Evolutionary conservation across 2,329 filamentous ascomycete species (phyloP).

Genomic region (Shiraia bambusicola): DNA sequence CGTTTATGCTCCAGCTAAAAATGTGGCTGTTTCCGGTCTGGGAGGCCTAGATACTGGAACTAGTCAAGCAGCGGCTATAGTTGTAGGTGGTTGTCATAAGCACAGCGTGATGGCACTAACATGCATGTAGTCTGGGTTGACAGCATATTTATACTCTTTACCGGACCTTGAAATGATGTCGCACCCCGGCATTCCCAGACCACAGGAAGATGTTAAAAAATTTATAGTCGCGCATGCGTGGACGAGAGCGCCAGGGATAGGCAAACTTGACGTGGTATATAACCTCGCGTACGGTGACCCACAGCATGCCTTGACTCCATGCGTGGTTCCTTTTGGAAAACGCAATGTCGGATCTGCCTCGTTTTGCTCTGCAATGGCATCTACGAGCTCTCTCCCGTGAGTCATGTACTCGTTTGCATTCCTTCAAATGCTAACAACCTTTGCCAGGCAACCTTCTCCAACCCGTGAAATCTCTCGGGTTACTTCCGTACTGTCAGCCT

Average conservation of each 20-base stretch:
- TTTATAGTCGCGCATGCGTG: background rate
- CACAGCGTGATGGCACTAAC: background rate
- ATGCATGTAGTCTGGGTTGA: background rate
- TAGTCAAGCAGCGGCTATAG: slow-evolving; percentile 4
- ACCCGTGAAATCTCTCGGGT: too few relatives aligned
- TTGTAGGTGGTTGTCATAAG: background rate
- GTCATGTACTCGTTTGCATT: background rate
- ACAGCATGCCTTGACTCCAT: background rate
- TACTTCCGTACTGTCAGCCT: background rate
- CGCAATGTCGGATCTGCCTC: background rate
- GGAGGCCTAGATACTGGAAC: background rate
- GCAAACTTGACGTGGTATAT: background rate
- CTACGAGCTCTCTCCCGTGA: background rate
- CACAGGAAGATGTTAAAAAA: background rate
- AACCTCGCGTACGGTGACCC: background rate
- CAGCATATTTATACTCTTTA: background rate
- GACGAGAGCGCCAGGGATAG: background rate
- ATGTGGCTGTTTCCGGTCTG: background rate
- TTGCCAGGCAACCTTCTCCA: background rate
- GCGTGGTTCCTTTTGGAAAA: background rate
- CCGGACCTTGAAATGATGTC: background rate
- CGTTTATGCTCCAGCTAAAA: background rate
- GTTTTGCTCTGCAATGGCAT: background rate
- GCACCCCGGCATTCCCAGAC: background rate
- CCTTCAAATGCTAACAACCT: background rate